These are phyloP conservation scores for Globisporangium orthogonon DNA, from an alignment of 352 stramenopile species.

Conservation along the genomic window DNA sequence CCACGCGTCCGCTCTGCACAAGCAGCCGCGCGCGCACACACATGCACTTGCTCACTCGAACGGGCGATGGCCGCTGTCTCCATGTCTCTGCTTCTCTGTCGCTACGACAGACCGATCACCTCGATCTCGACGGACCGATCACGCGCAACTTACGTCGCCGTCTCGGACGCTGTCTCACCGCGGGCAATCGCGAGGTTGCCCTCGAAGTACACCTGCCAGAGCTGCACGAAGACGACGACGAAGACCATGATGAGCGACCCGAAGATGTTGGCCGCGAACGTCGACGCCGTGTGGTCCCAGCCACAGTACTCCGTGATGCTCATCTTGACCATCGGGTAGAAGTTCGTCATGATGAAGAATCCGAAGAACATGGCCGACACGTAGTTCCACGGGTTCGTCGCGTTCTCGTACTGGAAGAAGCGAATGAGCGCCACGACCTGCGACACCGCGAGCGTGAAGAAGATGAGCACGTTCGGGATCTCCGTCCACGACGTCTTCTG, in stretches of 20 bases:
- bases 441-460: constrained; percentile 76
- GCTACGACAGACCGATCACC: neutral
- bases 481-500: constrained; percentile 87
- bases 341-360: constrained; percentile 83
- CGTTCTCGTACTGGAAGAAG: constrained; percentile 89
- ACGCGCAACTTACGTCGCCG: constrained; percentile 3
- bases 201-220: constrained; percentile 84
- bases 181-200: constrained; percentile 62
- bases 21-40: neutral
- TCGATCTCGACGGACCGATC: neutral
- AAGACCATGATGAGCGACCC: constrained; percentile 77
- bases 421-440: constrained; percentile 74
- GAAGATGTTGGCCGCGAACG: constrained; percentile 82
- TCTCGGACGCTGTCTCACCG: constrained; percentile 17
- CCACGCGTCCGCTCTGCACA: neutral
- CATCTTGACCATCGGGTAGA: constrained; percentile 90
- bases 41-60: neutral
- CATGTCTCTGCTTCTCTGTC: neutral
- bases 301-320: constrained; percentile 88
- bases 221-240: constrained; percentile 84
- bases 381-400: constrained; percentile 86
- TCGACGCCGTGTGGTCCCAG: constrained; percentile 81
- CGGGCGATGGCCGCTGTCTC: constrained; percentile 1
- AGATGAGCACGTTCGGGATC: constrained; percentile 86
- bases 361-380: constrained; percentile 86